Conservation (phyloP, 163 green algal species). For the Chlamydomonas reinhardtii region DNA sequence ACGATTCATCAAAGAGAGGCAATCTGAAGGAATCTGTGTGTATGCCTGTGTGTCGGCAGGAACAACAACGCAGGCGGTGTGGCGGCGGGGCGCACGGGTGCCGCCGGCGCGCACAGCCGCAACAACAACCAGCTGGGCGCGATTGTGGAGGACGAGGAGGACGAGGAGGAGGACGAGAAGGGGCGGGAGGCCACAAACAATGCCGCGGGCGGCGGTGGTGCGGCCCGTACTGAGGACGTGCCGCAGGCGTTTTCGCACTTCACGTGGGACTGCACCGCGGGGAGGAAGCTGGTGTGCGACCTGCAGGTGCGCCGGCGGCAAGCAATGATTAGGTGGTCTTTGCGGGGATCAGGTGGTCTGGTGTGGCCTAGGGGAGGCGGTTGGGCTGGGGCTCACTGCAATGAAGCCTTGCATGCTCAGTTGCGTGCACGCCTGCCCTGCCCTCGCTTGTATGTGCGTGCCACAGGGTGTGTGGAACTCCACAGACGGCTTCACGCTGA, state of each 20-base stretch:
- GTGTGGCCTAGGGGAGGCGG: too few species aligned
- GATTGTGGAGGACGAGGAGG: conserved; percentile 37
- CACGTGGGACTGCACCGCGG: conserved; percentile 23
- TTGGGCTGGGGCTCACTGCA: too few species aligned
- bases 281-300: conserved; percentile 58
- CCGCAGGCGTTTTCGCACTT: conserved; percentile 63
- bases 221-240: conserved; percentile 11
- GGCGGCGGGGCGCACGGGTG: too few species aligned
- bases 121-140: not conserved
- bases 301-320: conserved; percentile 31
- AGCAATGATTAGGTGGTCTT: too few species aligned
- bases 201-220: too few species aligned
- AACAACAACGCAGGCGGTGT: conserved; percentile 59
- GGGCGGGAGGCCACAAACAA: too few species aligned
- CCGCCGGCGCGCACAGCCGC: not conserved
- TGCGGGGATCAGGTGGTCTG: too few species aligned
- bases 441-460: too few species aligned
- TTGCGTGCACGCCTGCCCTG: too few species aligned
- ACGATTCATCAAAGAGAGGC: too few species aligned
- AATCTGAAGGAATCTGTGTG: too few species aligned
- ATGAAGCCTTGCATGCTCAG: too few species aligned
- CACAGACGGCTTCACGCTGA: conserved; percentile 56
- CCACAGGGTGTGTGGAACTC: conserved; percentile 54
- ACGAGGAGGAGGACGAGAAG: not conserved
- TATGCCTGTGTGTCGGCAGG: not conserved